A percentile compares a stretch with the other conserved stretches of the same genome.
These are phyloP conservation scores for Immersiella caudata DNA, from an alignment of 495 filamentous ascomycete genomes.

Conservation along the genomic window DNA sequence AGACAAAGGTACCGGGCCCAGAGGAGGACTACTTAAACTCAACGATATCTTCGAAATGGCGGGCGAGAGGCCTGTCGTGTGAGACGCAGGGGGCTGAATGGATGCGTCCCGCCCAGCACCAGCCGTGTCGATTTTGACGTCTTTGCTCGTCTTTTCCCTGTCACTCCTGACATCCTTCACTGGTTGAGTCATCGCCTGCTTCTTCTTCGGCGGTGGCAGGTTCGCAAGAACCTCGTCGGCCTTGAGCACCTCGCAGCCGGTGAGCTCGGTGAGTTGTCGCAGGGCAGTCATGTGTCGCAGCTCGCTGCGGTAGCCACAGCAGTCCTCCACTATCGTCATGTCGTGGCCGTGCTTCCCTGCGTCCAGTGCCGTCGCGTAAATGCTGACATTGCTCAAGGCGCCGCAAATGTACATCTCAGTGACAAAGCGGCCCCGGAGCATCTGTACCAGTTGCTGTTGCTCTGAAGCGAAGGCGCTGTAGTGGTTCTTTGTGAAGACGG, in stretches of 20 bases:
- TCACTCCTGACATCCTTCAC: not conserved
- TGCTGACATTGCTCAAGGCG: conserved; percentile 81
- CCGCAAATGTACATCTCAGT: conserved; percentile 94
- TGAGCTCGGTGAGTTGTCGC: conserved; percentile 71
- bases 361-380: conserved; percentile 91
- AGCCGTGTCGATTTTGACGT: not conserved
- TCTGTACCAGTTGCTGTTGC: conserved; percentile 62
- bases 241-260: conserved; percentile 68
- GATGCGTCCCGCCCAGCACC: not conserved
- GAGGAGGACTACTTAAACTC: conserved; percentile 6
- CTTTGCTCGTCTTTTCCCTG: not conserved
- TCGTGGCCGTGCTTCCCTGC: conserved; percentile 84
- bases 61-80: conserved; percentile 36
- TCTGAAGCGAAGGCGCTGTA: conserved; percentile 76
- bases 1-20: conserved; percentile 11
- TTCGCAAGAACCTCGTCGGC: conserved; percentile 60
- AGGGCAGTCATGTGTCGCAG: conserved; percentile 75
- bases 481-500: conserved; percentile 73
- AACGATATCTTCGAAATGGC: conserved; percentile 33
- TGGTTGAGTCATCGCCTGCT: not conserved
- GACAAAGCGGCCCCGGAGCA: conserved; percentile 74
- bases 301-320: conserved; percentile 78
- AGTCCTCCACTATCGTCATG: conserved; percentile 86
- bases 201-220: conserved; percentile 23
- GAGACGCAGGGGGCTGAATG: not conserved